These are phyloP conservation scores for Aurantiochytrium sp. DNA, from an alignment of 108 stramenopile genomes.

Conservation along the genomic window DNA sequence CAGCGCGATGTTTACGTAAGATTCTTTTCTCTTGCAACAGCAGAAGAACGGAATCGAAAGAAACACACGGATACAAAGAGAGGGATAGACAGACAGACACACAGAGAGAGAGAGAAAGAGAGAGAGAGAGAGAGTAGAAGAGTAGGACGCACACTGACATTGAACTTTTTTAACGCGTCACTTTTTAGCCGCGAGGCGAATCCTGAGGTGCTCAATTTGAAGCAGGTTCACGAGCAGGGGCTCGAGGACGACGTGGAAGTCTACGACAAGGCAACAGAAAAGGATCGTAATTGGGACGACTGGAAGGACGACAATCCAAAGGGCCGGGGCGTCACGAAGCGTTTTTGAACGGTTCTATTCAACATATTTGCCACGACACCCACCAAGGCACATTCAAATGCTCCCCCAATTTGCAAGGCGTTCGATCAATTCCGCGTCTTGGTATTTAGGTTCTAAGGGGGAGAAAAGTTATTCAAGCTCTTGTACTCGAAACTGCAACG, in stretches of 20 bases:
- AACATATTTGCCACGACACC: not conserved
- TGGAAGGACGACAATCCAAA: conserved; percentile 88
- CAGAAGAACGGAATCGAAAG: too few species aligned
- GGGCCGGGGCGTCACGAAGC: conserved; percentile 85
- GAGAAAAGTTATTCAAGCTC: too few species aligned
- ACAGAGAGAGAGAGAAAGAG: too few species aligned
- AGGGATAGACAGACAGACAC: too few species aligned
- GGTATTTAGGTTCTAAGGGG: too few species aligned
- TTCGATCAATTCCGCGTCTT: too few species aligned
- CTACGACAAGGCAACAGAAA: conserved; percentile 69
- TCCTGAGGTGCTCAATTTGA: conserved; percentile 34
- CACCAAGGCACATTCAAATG: not conserved
- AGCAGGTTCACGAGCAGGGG: conserved; percentile 77
- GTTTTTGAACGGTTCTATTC: not conserved
- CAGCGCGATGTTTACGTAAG: not conserved
- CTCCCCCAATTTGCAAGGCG: not conserved
- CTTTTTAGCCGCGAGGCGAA: conserved; percentile 36
- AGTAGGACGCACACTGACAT: too few species aligned
- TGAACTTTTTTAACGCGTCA: too few species aligned
- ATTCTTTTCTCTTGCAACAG: not conserved
- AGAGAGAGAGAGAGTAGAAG: too few species aligned
- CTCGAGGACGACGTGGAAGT: conserved; percentile 75
- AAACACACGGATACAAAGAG: too few species aligned
- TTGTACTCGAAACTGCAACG: too few species aligned
- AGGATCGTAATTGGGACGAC: conserved; percentile 90